Evolutionary conservation across 768 basidiomycete species (phyloP).

Genomic region (Porphyrellus cyaneotinctus): DNA sequence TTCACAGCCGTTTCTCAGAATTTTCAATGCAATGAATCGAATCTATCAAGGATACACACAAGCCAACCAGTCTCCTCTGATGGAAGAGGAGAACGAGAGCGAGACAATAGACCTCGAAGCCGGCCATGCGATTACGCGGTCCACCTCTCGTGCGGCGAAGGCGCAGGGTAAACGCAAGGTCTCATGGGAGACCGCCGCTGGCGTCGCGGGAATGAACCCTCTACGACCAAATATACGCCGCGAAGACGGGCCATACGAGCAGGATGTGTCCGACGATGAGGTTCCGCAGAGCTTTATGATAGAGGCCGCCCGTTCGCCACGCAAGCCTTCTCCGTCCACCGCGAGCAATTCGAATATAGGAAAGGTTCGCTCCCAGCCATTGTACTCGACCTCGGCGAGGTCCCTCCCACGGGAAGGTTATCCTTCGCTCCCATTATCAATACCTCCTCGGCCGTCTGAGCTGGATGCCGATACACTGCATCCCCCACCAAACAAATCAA

Average conservation of each 20-base stretch:
- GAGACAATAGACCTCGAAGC: slow-evolving; percentile 57
- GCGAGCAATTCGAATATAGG: slow-evolving; percentile 30
- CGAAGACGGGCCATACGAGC: slow-evolving; percentile 55
- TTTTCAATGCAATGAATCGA: slow-evolving; percentile 77
- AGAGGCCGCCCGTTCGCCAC: slow-evolving; percentile 52
- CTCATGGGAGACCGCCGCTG: slow-evolving; percentile 53
- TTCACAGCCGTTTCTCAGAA: slow-evolving; percentile 75
- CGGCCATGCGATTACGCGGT: slow-evolving; percentile 42
- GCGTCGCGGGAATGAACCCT: slow-evolving; percentile 50
- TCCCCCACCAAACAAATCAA: slow-evolving; percentile 18
- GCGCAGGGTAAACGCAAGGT: slow-evolving; percentile 49
- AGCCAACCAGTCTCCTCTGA: slow-evolving; percentile 67
- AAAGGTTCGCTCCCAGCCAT: slow-evolving; percentile 44
- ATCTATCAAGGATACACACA: slow-evolving; percentile 72
- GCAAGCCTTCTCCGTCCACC: slow-evolving; percentile 32
- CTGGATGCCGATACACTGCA: slow-evolving; percentile 40
- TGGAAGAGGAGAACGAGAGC: slow-evolving; percentile 60
- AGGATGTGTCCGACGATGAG: slow-evolving; percentile 74
- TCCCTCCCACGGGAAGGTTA: slow-evolving; percentile 37
- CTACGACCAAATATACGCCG: slow-evolving; percentile 70
- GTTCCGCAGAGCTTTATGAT: slow-evolving; percentile 85
- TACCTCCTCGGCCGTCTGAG: slow-evolving; percentile 65
- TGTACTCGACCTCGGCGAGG: slow-evolving; percentile 47
- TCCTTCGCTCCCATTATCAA: slow-evolving; percentile 40
- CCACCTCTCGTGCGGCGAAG: slow-evolving; percentile 34